Evolutionary conservation across 2,329 filamentous ascomycete genomes (phyloP), one percentile per base, ranked within the genome.

Genomic region (Pezicula rhizophila): DNA sequence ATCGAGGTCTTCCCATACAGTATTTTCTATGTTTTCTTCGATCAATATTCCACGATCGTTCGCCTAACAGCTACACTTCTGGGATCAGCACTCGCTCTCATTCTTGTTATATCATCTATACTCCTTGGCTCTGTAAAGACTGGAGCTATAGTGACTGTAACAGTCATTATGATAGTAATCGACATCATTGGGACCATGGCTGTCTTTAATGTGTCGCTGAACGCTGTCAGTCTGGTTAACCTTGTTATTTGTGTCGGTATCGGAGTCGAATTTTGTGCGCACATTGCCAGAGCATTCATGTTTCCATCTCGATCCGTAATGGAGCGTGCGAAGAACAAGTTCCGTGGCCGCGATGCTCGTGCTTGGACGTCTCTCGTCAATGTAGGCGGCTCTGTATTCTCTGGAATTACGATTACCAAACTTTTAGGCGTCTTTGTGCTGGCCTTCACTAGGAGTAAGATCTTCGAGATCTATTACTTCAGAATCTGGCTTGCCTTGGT

Each of bases 391-490:
- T 93, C 87, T 41, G 95, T 99, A 11, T 95, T 99, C 63, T 95
- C 87, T 28, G 93, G 93, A 2, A 99, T 99, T 66, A 97, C 92
- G 0, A 76, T 99, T 46, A 99, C 93, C 2, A 99, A 99, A 69
- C 77, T 99, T 1, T 74, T 99, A 2, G 93, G 93, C 3, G 92
- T 99, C 0, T 85, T 79, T 41, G 93, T 99, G 33, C 74, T 99
- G 17, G 93, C 93, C 0, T 99, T 96, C 63, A 99, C 93, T 7
- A 76, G 88, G 45, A 95, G 89, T 67, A 99, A 97, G 79, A 99
- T 99, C 63, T 99, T 99, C 61, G 95, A 99, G 72, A 89, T 99
- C 50, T 99, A 99, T 71, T 99, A 99, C 70, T 99, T 99, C 77
- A 80, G 93, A 39, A 87, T 99, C 39, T 99, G 93, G 93, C 73